Base-by-base conservation (phyloP, 129 eudicot species). In the Artemisia argyi region DNA sequence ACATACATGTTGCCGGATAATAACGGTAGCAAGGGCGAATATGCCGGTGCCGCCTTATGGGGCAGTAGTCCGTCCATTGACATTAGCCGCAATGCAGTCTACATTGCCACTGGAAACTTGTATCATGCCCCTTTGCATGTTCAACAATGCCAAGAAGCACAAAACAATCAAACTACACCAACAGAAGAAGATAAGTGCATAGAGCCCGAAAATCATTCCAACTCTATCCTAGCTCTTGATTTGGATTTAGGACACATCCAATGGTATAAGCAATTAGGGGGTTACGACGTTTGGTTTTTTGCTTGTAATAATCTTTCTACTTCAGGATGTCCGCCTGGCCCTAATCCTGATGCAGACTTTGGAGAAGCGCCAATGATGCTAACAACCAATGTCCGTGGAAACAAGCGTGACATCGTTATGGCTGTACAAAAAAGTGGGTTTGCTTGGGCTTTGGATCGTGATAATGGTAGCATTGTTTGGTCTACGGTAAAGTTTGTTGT, bases 11-110 rank as follows among this genome's bases (percentile, higher is more conserved):
- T 91, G 1, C 97, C 97, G 0, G 88, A 83, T 57, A 91, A 91
- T 66, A 86, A 89, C 3, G 92, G 88, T 64, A 78, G 78, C 50
- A 63, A 60, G 2, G 79, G 79, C 3, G 86, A 80, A 17, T 91
- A 85, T 11, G 72, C 97, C 0, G 96, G 95, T 53, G 97, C 84
- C 0, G 86, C 78, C 22, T 74, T 91, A 79, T 91, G 97, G 97
- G 97, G 97, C 15, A 91, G 96, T 66, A 91, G 92, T 73, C 96
- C 92, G 1, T 52, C 97, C 61, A 84, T 91, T 5, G 96, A 84
- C 76, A 49, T 73, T 7, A 11, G 3, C 0, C 80, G 96, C 0
- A 78, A 79, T 3, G 66, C 57, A 13, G 88, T 91, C 18, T 91
- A 77, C 46, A 84, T 78, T 2, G 96, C 85, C 16, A 91, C 95